These are phyloP conservation scores for Beauveria scarabaeidicola DNA, from an alignment of 2,329 filamentous ascomycete genomes.

Conservation along the genomic window DNA sequence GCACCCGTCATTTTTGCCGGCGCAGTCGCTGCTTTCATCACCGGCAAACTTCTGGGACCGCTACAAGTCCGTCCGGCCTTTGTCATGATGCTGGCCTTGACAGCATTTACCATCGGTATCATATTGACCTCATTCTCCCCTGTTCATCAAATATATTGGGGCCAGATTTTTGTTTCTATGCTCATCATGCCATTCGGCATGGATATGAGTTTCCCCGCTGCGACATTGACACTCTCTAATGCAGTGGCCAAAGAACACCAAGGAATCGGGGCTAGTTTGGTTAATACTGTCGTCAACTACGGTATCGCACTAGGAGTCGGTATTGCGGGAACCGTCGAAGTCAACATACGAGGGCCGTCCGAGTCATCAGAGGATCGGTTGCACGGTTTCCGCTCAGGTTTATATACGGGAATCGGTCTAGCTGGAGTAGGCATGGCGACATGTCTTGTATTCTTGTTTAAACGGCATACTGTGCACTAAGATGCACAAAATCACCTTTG, in stretches of 20 bases:
- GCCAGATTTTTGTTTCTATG: slow-evolving; percentile 49
- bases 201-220: slow-evolving; percentile 59
- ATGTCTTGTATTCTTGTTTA: slow-evolving; percentile 5
- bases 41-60: slow-evolving; percentile 33
- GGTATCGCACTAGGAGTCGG: slow-evolving; percentile 58
- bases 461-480: not conserved
- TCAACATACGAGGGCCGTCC: slow-evolving; percentile 22
- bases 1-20: slow-evolving; percentile 36
- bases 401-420: slow-evolving; percentile 35
- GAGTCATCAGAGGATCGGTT: slow-evolving; percentile 20
- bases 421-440: slow-evolving; percentile 14
- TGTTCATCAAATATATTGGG: slow-evolving; percentile 53
- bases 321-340: slow-evolving; percentile 56
- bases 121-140: slow-evolving; percentile 40
- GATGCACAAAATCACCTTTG: no score
- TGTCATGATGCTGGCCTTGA: slow-evolving; percentile 37
- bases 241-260: slow-evolving; percentile 36
- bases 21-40: slow-evolving; percentile 35
- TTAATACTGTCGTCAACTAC: slow-evolving; percentile 61
- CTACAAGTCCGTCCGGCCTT: slow-evolving; percentile 25
- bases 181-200: slow-evolving; percentile 54
- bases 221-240: slow-evolving; percentile 51
- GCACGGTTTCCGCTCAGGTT: slow-evolving; percentile 27
- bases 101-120: slow-evolving; percentile 34
- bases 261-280: slow-evolving; percentile 42